These are phyloP conservation scores for Pinus taeda DNA, from an alignment of 75 land plant genomes.

Conservation along the genomic window DNA sequence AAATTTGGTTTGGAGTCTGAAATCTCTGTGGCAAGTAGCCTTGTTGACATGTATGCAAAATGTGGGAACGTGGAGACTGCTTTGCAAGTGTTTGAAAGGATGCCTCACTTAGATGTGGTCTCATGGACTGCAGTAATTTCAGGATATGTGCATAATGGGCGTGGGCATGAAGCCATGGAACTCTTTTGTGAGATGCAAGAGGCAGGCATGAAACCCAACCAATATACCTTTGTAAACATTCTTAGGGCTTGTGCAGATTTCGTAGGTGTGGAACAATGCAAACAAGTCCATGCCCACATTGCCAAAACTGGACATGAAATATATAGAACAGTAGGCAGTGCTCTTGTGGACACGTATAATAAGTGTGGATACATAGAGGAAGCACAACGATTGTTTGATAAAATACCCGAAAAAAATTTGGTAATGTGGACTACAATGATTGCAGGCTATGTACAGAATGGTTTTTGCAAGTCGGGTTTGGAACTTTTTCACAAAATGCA, in stretches of 20 bases:
- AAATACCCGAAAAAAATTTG: constrained; percentile 23
- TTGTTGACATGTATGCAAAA: constrained; percentile 38
- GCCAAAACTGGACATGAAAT: constrained; percentile 14
- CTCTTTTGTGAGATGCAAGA: constrained; percentile 23
- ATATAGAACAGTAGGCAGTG: constrained; percentile 16
- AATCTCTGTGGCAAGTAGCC: constrained; percentile 8
- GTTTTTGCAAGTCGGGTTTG: constrained; percentile 12
- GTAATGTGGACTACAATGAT: constrained; percentile 52
- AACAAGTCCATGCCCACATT: constrained; percentile 11
- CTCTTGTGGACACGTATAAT: constrained; percentile 29
- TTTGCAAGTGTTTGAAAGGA: constrained; percentile 5
- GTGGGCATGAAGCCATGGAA: constrained; percentile 12
- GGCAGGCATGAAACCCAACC: constrained; percentile 9
- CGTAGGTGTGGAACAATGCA: constrained; percentile 1
- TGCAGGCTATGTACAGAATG: constrained; percentile 23
- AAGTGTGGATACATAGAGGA: constrained; percentile 36
- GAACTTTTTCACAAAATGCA: constrained; percentile 20
- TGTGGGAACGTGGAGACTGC: constrained; percentile 26
- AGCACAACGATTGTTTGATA: constrained; percentile 18
- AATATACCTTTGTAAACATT: constrained; percentile 11
- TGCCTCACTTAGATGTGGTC: constrained; percentile 18
- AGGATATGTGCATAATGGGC: constrained; percentile 17
- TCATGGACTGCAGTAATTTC: constrained; percentile 19
- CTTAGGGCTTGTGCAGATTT: constrained; percentile 14
- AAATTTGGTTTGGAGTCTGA: background rate